Conservation (phyloP, 495 filamentous ascomycete genomes). For the Penicillium cataractarum region DNA sequence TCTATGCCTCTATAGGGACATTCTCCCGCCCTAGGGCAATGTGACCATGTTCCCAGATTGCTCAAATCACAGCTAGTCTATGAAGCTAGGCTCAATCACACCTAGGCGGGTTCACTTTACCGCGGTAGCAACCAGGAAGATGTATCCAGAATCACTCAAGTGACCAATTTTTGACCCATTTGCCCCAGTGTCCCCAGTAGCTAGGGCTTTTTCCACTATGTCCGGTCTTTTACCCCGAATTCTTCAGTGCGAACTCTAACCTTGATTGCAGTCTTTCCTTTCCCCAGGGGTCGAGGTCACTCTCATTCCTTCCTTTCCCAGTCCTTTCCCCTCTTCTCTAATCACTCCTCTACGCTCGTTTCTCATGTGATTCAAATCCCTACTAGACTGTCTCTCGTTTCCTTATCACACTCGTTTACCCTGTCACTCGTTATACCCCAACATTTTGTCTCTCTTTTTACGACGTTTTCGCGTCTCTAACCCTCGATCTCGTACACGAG, state of each 20-base stretch:
- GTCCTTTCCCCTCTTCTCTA: neutral
- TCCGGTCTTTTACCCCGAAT: neutral
- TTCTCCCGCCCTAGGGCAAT: neutral
- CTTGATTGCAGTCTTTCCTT: neutral
- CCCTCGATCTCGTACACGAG: neutral
- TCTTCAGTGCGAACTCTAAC: slow-evolving; percentile 3
- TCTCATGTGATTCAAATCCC: slow-evolving; percentile 2
- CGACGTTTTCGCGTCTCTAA: neutral
- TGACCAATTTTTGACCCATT: neutral
- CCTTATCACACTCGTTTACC: slow-evolving; percentile 1
- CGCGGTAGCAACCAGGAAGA: neutral
- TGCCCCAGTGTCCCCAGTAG: neutral
- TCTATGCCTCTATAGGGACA: neutral
- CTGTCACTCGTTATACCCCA: slow-evolving; percentile 1
- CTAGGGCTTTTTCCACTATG: slow-evolving; percentile 1
- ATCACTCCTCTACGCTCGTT: neutral
- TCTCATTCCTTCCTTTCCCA: neutral
- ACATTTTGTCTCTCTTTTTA: neutral
- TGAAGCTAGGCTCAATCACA: neutral
- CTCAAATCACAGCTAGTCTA: neutral
- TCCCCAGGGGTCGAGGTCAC: neutral
- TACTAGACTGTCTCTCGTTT: neutral
- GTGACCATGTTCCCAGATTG: neutral
- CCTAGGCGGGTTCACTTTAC: neutral
- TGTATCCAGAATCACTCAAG: neutral